Evolutionary conservation across 2,329 filamentous ascomycete species (phyloP), one percentile per base, ranked within the genome.

Genomic region (Exophiala xenobiotica): DNA sequence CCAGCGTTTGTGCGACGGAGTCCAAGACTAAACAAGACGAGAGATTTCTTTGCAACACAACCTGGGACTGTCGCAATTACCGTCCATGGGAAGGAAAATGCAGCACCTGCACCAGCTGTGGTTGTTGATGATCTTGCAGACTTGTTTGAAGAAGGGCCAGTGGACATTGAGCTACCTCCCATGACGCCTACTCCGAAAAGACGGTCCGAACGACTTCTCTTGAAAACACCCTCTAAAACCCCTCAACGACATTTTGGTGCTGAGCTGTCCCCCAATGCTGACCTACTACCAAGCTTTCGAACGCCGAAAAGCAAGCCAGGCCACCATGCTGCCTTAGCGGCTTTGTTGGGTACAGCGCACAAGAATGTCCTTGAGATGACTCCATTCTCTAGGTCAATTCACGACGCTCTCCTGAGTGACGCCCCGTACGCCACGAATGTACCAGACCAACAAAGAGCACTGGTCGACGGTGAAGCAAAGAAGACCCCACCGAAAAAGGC

Each of bases 131-230:
- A 79, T 27, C 67, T 87, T 4, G 78, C 82, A 33, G 75, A 79
- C 43, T 76, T 93, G 3, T 91, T 93, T 61, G 83, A 85, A 50
- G 78, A 85, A 73, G 63, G 78, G 69, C 56, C 72, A 2, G 54
- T 49, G 47, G 67, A 63, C 49, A 68, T 57, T 31, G 67, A 60
- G 63, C 68, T 63, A 65, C 71, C 61, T 61, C 64, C 63, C 58
- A 67, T 59, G 65, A 58, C 59, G 65, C 63, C 61, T 2, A 60
- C 59, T 33, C 60, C 55, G 11, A 58, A 57, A 64, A 46, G 60
- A 42, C 59, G 59, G 23, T 61, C 61, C n/a, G 60, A 61, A 46
- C 53, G 61, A 23, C 46, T 63, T 8, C 44, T 60, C 16, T 24
- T 61, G 49, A 57, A 59, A 40, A 65, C 52, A 41, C 64, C 56